A percentile compares a stretch with the other conserved stretches of the same genome.
These are phyloP conservation scores for Aspergillus homomorphus DNA, from an alignment of 495 filamentous ascomycete genomes.

Conservation along the genomic window DNA sequence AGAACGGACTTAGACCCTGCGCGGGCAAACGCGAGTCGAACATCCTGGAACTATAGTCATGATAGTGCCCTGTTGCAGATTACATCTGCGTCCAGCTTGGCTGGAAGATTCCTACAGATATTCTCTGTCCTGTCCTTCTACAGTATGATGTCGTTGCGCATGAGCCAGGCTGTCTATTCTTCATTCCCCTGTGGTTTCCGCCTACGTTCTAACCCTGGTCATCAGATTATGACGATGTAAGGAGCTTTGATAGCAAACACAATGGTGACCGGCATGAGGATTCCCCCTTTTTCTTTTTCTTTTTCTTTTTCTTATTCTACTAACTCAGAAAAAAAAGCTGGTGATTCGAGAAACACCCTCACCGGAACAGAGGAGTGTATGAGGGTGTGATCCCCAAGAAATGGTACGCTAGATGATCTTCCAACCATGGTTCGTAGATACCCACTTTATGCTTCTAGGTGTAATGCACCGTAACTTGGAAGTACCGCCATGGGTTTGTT, in stretches of 20 bases:
- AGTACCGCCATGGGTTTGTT: no score
- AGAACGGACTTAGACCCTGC: not conserved
- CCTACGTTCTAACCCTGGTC: no score
- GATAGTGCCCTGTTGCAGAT: no score
- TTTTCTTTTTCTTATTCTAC: no score
- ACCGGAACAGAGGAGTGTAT: not conserved
- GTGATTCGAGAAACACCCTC: not conserved
- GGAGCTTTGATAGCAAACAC: slow-evolving; percentile 5
- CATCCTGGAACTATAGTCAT: no score
- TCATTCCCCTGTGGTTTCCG: no score
- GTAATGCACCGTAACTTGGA: no score
- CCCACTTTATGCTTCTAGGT: no score
- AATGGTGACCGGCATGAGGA: no score
- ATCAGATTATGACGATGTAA: slow-evolving; percentile 4
- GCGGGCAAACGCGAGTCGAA: not conserved
- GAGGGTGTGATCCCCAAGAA: slow-evolving; percentile 8
- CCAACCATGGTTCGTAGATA: slow-evolving; percentile 20
- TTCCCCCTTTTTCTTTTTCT: no score
- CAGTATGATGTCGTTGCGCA: not conserved
- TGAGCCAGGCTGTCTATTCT: not conserved
- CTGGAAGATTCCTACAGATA: not conserved
- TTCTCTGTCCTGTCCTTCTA: not conserved
- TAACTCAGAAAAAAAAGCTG: not conserved
- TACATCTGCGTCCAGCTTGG: not conserved
- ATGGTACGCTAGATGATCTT: slow-evolving; percentile 20